These are phyloP conservation scores for Orbilia ellipsospora DNA, from an alignment of 2,329 filamentous ascomycete species.

Conservation along the genomic window DNA sequence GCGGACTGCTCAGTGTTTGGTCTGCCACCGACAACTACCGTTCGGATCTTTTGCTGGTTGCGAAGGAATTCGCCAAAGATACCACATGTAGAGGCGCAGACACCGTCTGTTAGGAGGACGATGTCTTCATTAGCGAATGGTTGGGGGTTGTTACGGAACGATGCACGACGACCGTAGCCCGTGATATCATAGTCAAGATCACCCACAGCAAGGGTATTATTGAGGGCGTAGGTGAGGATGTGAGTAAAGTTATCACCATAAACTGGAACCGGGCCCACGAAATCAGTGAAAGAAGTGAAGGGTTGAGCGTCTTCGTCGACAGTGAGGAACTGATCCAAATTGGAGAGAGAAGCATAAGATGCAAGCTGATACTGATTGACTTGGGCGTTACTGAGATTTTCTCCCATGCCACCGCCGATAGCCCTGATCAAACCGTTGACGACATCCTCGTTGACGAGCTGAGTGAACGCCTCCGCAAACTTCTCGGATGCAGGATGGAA, in stretches of 20 bases:
- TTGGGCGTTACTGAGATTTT: slow-evolving; percentile 28
- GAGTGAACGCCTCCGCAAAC: slow-evolving; percentile 44
- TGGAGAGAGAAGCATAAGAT: slow-evolving; percentile 35
- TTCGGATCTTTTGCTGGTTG: slow-evolving; percentile 67
- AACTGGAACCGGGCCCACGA: slow-evolving; percentile 63
- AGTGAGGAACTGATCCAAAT: slow-evolving; percentile 60
- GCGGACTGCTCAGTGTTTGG: slow-evolving; percentile 62
- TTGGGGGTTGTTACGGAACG: slow-evolving; percentile 44
- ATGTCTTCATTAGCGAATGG: slow-evolving; percentile 64
- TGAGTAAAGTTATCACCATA: slow-evolving; percentile 62
- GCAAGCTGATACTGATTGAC: slow-evolving; percentile 21
- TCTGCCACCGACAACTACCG: slow-evolving; percentile 71
- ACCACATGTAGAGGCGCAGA: slow-evolving; percentile 72
- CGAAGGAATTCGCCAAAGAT: slow-evolving; percentile 70
- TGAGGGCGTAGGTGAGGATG: slow-evolving; percentile 58
- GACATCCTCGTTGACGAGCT: slow-evolving; percentile 42
- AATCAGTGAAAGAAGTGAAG: slow-evolving; percentile 64
- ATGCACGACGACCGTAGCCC: slow-evolving; percentile 55
- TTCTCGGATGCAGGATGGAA: slow-evolving; percentile 59
- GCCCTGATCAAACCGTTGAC: slow-evolving; percentile 24
- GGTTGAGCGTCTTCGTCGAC: slow-evolving; percentile 60
- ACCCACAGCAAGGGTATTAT: slow-evolving; percentile 56
- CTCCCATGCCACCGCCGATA: slow-evolving; percentile 45
- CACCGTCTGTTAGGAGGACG: slow-evolving; percentile 66
- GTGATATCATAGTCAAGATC: slow-evolving; percentile 61